Base-by-base conservation (phyloP, 139 green algal genomes). In the Marvania coccoides region DNA sequence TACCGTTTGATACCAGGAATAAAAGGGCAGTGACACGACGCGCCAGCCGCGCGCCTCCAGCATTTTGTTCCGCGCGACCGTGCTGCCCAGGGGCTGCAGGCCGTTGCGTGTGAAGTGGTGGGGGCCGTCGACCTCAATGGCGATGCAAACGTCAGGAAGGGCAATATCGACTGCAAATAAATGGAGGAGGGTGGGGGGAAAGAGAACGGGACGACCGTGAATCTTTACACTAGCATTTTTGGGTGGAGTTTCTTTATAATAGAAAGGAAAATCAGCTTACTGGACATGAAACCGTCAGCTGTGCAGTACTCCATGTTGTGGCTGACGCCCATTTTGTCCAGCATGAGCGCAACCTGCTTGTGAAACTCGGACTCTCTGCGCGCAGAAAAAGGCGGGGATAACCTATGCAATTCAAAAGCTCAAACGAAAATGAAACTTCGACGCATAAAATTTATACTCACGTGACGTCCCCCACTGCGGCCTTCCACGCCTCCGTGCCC, bases 81-180 rank as follows among this genome's bases (percentile, higher is more conserved):
- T 70, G 28, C 73, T 48, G 2, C 61, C 79, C 37, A 80, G 47
- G 10, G 76, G 79, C 28, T 68, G 45, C 34, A 63, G 65, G 14
- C 64, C 74, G 61, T 84, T 85, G 46, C 66, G 23, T 12, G 76
- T 82, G 69, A 81, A 85, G 72, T 85, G 79, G 40, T 61, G 73
- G 8, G 79, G 79, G 13, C 79, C 79, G 34, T 85, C 79, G 24
- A 83, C 72, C 51, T 85, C 79, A 12, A 85, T 55, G 0, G 72
- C 76, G 14, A 85, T 69, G 8, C 47, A 29, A 37, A 73, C 72
- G 15, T 48, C 30, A 1, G 72, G 38, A 24, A 85, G 62, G 2
- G 72, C 64, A 47, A 85, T 81, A 46, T 85, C 79, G 5, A 85
- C 55, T 63, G 67, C 33, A 55, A 5, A 40, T 5, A 48, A 33